phyloP scores from a whole-genome alignment of 2,329 filamentous ascomycete genomes.

The Monosporascus sp. region DNA sequence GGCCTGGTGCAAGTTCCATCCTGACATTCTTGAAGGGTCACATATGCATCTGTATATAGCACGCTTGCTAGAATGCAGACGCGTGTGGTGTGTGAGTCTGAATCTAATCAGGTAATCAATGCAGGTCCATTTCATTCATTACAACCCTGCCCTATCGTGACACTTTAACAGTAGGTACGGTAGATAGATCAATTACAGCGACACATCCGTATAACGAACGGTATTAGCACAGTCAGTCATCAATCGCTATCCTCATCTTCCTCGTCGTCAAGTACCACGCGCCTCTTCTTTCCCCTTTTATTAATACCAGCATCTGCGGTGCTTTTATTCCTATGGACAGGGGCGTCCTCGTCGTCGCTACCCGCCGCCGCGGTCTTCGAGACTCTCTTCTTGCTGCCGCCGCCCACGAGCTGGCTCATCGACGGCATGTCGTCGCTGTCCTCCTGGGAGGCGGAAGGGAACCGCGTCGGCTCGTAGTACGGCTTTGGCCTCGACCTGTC shows the following conservation, averaged over 20 bases:
- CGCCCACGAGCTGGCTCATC: conserved; percentile 21
- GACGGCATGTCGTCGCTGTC: conserved; percentile 21
- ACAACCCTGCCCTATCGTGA: too few relatives aligned
- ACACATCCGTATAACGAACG: neutral
- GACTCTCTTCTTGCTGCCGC: conserved; percentile 2
- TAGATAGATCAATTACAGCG: neutral
- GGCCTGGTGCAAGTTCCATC: too few relatives aligned
- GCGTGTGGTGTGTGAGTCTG: too few relatives aligned
- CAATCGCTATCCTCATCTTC: conserved; percentile 10
- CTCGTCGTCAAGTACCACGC: conserved; percentile 12
- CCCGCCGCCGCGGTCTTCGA: neutral
- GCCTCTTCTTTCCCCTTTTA: conserved; percentile 4
- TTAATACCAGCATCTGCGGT: conserved; percentile 1
- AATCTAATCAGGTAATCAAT: too few relatives aligned
- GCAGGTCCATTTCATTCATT: too few relatives aligned
- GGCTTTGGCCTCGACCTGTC: conserved; percentile 6
- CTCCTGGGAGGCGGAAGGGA: conserved; percentile 11
- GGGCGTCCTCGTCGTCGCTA: conserved; percentile 1
- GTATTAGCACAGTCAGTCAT: neutral
- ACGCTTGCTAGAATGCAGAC: too few relatives aligned
- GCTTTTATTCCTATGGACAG: conserved; percentile 1
- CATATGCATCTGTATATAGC: too few relatives aligned
- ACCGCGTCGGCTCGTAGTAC: conserved; percentile 16
- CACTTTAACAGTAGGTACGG: too few relatives aligned
- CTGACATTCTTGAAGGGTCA: too few relatives aligned